Base-by-base conservation (phyloP, 1,284 basidiomycete species). In the Ganoderma multipileum region DNA sequence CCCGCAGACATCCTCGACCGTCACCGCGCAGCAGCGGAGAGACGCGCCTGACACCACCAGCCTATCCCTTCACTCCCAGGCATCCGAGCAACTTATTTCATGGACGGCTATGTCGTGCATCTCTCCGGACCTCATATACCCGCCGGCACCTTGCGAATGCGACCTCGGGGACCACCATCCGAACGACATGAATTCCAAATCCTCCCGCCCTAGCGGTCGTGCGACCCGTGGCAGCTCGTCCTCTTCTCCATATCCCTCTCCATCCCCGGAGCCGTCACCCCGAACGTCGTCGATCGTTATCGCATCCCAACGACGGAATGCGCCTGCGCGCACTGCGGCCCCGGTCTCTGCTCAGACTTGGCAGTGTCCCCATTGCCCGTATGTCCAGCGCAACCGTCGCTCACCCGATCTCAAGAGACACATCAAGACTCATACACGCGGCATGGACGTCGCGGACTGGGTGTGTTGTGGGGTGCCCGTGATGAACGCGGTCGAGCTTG, bases 331-430 rank as follows among this genome's bases (percentile, higher is more conserved):
- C 28, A n/a, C 55, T 2, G 20, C 33, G 18, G 33, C 55, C 1
- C 20, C 55, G 18, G 33, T 57, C 33, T 4, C 55, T 1, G 7
- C 61, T 30, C 26, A 59, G 20, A 55, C 7, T 20, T 66, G 64
- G 64, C 26, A 64, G 20, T 68, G 67, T 58, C 69, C 69, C 2
- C 42, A 42, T 41, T 72, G 71, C 69, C n/a, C 58, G 42, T 65
- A 66, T 59, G 58, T 76, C 60, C 81, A 81, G 70, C 72, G 68
- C 42, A 85, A 84, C 75, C 78, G 77, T 58, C 84, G 87, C 44
- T 74, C 82, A 38, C 85, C 85, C 4, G 88, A 89, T 71, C 84
- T 86, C 72, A 82, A 82, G 73, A 83, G 88, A 14, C 88, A 89
- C 74, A 74, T 88, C 42, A 78, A 76, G 52, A 87, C 87, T 0